Base-by-base conservation (phyloP, 306 rosid genomes). In the Dalbergia cochinchinensis region DNA sequence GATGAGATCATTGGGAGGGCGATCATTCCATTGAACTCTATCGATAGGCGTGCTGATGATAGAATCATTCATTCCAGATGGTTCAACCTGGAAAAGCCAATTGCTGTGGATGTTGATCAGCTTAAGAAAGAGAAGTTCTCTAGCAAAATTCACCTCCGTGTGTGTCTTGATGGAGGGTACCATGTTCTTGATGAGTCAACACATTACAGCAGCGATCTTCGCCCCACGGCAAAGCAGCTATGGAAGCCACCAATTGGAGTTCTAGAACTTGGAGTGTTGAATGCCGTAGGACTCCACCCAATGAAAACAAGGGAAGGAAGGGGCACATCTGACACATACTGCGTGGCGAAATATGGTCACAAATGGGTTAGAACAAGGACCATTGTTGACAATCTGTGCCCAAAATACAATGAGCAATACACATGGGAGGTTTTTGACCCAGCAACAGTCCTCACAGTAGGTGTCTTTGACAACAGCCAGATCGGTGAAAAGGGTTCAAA, bases 361-460 rank as follows among this genome's bases (percentile, higher is more conserved):
- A 81, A 84, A 50, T 87, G 90, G 90, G 88, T 84, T 16, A 64
- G 84, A 74, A 87, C 86, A 59, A 75, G 90, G 15, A 87, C 90
- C 1, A 80, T 87, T 10, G 84, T 82, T 59, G 86, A 87, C 15
- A 84, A 79, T 60, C 11, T 87, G 15, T 37, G 45, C 34, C 90
- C 90, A 37, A 81, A 78, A 69, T 84, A 85, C 82, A 87, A 87
- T 4, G 90, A 87, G 74, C 87, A 86, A 68, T 86, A 86, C 69
- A 86, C 83, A 55, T 86, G 90, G 90, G 90, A 86, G 69, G 90
- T 87, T 19, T 87, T 80, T 75, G 90, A 87, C 78, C 86, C 83
- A 3, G 78, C 88, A 6, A 84, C 88, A 4, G 90, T 87, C 7
- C 83, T 87, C 3, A 84, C 90, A 11, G 79, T 87, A 5, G 90